phyloP scores from a whole-genome alignment of 345 rosid genomes.

The Moricandia arvensis region DNA sequence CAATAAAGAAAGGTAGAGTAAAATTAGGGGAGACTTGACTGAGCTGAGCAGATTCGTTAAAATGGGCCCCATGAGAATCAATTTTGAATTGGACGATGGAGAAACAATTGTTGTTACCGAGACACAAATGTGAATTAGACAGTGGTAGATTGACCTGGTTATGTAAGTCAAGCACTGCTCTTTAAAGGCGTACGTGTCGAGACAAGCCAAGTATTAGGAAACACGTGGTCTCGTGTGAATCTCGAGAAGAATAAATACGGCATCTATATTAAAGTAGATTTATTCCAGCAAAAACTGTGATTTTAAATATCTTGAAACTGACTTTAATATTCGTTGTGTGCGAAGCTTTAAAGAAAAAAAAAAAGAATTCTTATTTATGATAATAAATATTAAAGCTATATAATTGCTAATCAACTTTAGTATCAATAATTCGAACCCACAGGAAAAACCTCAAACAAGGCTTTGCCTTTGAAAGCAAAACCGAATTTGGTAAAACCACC shows the following conservation, averaged over 20 bases:
- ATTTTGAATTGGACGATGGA: slow-evolving; percentile 11
- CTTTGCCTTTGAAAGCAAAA: slow-evolving; percentile 7
- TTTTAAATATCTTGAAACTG: background rate
- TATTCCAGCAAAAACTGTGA: background rate
- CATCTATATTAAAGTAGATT: background rate
- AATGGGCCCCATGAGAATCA: background rate
- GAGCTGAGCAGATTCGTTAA: slow-evolving; percentile 20
- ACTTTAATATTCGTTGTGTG: background rate
- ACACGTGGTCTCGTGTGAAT: slow-evolving; percentile 17
- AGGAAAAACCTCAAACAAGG: background rate
- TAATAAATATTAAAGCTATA: background rate
- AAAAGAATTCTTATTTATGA: background rate
- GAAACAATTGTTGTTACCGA: background rate
- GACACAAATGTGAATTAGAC: background rate
- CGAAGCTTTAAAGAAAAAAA: background rate
- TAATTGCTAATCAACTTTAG: background rate
- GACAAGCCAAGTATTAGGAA: background rate
- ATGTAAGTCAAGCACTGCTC: slow-evolving; percentile 11
- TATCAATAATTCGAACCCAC: background rate
- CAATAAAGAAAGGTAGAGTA: background rate
- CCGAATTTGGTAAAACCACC: slow-evolving; percentile 2
- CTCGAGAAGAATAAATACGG: background rate
- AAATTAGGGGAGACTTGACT: slow-evolving; percentile 13
- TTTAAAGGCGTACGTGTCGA: slow-evolving; percentile 14
- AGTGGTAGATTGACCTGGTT: background rate